Evolutionary conservation across 129 eudicot genomes (phyloP), one percentile per base, ranked within the genome.

Genomic region (Flaveria brownii): DNA sequence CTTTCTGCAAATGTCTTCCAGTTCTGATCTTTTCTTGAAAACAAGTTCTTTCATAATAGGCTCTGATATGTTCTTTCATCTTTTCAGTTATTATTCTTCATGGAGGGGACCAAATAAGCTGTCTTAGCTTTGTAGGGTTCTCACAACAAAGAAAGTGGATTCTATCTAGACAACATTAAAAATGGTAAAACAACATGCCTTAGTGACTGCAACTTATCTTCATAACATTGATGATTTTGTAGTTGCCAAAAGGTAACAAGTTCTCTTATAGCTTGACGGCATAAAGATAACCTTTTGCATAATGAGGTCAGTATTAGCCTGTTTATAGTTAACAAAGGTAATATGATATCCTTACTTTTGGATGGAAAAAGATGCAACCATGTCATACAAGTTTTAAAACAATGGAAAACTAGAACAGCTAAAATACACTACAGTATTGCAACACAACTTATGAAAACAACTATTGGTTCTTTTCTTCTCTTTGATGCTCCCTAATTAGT

Each of bases 171-270:
- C 14, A 47, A 4, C 51, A 12, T 57, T 55, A 36, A 18, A 60
- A 61, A 74, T 43, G n/a, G 71, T 56, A 45, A 75, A n/a, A 47
- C 47, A 1, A 17, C 55, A 30, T 62, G 72, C 67, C 17, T 46
- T 23, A 49, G 60, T 47, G 20, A 63, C 57, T 23, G 61, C 61
- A 51, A 66, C 25, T 60, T 23, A 56, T 70, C 20, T 75, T 68
- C 57, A 65, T 51, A 16, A 57, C n/a, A 55, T 67, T 68, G 59
- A 54, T 77, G 33, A 25, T n/a, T 22, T 54, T 54, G 26, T 36
- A 55, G 60, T 42, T 68, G 81, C 70, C 42, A 39, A 41, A 14
- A 76, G 43, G 56, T 20, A 26, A 62, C 41, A 51, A 30, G 39
- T 62, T 28, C 41, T 54, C 68, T 12, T 52, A 66, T 33, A 67